Conservation (phyloP, 805 yeast genomes). For the Barnettozyma salicaria region DNA sequence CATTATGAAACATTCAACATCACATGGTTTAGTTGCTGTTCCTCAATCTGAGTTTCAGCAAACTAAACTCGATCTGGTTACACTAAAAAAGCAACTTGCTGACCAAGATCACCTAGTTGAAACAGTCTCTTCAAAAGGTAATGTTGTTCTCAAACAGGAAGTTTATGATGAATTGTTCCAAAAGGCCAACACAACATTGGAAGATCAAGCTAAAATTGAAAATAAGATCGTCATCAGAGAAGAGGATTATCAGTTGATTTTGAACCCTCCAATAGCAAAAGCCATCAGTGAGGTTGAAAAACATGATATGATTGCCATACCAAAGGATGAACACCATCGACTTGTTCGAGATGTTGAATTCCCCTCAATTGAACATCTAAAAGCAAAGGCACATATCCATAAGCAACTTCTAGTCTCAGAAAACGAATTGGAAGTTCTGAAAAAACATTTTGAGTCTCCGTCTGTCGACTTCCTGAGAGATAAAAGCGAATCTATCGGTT, state of each 20-base stretch:
- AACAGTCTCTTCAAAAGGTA: slow-evolving; percentile 22
- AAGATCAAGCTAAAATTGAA: slow-evolving; percentile 6
- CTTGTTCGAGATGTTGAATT: slow-evolving; percentile 17
- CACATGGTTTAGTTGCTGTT: slow-evolving; percentile 9
- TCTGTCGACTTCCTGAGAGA: slow-evolving; percentile 8
- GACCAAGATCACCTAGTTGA: slow-evolving; percentile 26
- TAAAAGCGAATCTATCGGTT: slow-evolving; percentile 1
- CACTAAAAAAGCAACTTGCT: slow-evolving; percentile 22
- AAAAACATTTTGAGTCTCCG: slow-evolving; percentile 9
- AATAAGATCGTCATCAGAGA: slow-evolving; percentile 5
- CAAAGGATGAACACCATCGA: slow-evolving; percentile 5
- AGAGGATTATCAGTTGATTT: slow-evolving; percentile 3
- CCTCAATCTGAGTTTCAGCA: slow-evolving; percentile 9
- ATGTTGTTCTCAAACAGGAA: slow-evolving; percentile 12
- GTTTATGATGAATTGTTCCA: slow-evolving; percentile 15
- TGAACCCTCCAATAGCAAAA: slow-evolving; percentile 7
- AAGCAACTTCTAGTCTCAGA: slow-evolving; percentile 23
- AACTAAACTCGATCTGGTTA: slow-evolving; percentile 14
- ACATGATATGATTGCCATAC: slow-evolving; percentile 7
- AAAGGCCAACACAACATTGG: slow-evolving; percentile 8
- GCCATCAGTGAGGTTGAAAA: slow-evolving; percentile 8
- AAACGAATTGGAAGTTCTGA: slow-evolving; percentile 22
- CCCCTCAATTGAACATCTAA: slow-evolving; percentile 26
- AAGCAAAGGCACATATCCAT: slow-evolving; percentile 15
- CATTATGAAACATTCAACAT: slow-evolving; percentile 6